A percentile compares a stretch with the other conserved stretches of the same genome.
Conservation (phyloP, 352 stramenopile species). For the Phytophthora litchii region DNA sequence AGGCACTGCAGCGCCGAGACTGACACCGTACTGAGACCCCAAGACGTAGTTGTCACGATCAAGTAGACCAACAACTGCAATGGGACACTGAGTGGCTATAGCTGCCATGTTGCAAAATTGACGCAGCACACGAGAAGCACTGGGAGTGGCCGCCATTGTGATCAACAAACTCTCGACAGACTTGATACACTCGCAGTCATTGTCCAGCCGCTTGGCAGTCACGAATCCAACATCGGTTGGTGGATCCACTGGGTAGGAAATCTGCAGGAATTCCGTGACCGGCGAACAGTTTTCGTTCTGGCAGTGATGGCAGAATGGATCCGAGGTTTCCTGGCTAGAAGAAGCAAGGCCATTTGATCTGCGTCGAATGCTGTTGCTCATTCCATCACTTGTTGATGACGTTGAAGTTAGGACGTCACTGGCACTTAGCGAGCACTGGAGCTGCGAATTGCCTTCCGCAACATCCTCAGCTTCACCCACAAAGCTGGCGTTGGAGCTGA, state of each 20-base stretch:
- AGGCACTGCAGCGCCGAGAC: constrained; percentile 25
- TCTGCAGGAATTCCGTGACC: constrained; percentile 52
- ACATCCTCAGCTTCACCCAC: constrained; percentile 47
- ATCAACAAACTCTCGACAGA: constrained; percentile 50
- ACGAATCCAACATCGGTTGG: constrained; percentile 42
- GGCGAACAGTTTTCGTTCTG: constrained; percentile 66
- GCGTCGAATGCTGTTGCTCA: constrained; percentile 33
- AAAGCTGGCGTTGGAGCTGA: constrained; percentile 58
- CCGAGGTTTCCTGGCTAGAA: constrained; percentile 17
- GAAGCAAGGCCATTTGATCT: constrained; percentile 26
- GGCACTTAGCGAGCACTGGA: constrained; percentile 24
- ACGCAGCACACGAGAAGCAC: constrained; percentile 50
- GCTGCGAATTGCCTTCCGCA: constrained; percentile 47
- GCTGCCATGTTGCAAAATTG: constrained; percentile 82
- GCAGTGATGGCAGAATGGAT: constrained; percentile 54
- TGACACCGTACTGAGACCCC: constrained; percentile 52
- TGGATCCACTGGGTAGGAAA: constrained; percentile 53
- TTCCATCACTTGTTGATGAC: constrained; percentile 26
- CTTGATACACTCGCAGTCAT: constrained; percentile 58
- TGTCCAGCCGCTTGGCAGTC: constrained; percentile 50
- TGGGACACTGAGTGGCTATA: constrained; percentile 70
- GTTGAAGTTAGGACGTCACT: constrained; percentile 24
- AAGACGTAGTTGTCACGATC: constrained; percentile 62
- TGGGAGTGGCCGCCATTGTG: constrained; percentile 48
- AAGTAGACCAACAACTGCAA: constrained; percentile 73